Evolutionary conservation across 306 rosid species (phyloP), one percentile per base, ranked within the genome.

Genomic region (Trifolium pratense): DNA sequence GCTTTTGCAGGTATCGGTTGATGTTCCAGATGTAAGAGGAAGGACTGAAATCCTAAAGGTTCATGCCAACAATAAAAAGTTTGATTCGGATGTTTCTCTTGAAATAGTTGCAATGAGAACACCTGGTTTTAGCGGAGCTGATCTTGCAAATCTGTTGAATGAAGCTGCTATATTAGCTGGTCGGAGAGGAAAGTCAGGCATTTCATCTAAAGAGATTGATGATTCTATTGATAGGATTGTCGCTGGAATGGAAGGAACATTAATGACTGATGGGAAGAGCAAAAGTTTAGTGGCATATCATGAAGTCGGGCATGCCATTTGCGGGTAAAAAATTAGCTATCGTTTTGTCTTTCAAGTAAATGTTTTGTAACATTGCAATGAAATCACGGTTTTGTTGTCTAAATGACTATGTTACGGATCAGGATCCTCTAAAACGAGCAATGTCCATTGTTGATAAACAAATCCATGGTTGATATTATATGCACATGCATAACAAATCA

Each of bases 171-270:
- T 95, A 84, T 85, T 95, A 81, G 97, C 99, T 49, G 99, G 99
- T 55, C 84, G 99, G 8, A 92, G 99, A 3, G 97, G 92, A 75
- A 91, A 81, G 89, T 77, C 96, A 11, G 97, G 83, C 52, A 91
- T 95, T 81, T 90, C 99, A 64, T 78, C 99, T 29, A 95, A 91
- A 87, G 99, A 95, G 86, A 84, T 95, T 21, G 99, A 95, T 55
- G 99, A 95, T 81, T 91, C 99, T 6, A 95, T 95, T 73, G 99
- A 95, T 82, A 89, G 99, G 83, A 91, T 95, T 64, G 99, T 95
- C n/a, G 99, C 99, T 71, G 99, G 99, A 88, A 95, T 95, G 99
- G 99, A 95, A 90, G 99, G 99, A 77, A 95, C 97, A 29, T 95
- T 95, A 72, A 95, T 95, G 99, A 92, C 97, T 25, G 97, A 95